These are phyloP conservation scores for Yamadazyma diddensiae DNA, from an alignment of 1,139 yeast species.

Conservation along the genomic window DNA sequence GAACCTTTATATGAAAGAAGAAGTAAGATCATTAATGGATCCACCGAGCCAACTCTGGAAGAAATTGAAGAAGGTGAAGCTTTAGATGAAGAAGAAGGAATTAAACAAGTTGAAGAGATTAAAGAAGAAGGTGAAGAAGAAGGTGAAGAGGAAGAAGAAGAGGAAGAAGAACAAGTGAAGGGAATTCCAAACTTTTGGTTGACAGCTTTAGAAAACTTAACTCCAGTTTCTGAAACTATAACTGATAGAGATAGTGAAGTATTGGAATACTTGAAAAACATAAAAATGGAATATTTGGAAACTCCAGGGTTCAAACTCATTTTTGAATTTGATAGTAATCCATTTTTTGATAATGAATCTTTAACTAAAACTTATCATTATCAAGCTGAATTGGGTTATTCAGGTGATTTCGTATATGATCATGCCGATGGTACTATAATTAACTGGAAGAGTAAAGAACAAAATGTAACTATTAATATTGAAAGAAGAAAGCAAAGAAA, in stretches of 20 bases:
- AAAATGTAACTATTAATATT: constrained; percentile 78
- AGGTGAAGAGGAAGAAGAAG: constrained; percentile 42
- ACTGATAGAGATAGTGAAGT: constrained; percentile 91
- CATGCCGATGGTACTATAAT: constrained; percentile 92
- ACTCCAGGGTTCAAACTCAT: constrained; percentile 88
- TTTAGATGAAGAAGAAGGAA: constrained; percentile 53
- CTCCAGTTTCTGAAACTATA: constrained; percentile 78
- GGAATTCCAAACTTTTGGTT: constrained; percentile 98
- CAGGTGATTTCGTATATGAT: constrained; percentile 95
- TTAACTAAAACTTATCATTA: constrained; percentile 88
- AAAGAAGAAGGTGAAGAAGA: constrained; percentile 40
- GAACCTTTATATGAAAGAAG: constrained; percentile 78
- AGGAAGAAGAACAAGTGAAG: constrained; percentile 39
- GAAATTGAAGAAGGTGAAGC: constrained; percentile 78
- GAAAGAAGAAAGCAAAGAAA: constrained; percentile 98
- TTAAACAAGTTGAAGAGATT: no score
- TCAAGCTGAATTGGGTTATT: constrained; percentile 90
- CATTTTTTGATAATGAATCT: constrained; percentile 68
- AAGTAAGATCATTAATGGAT: constrained; percentile 68
- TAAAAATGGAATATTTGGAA: constrained; percentile 77
- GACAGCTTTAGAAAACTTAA: constrained; percentile 87
- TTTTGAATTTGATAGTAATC: constrained; percentile 77
- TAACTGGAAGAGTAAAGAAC: constrained; percentile 78
- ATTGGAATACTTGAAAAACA: constrained; percentile 62
- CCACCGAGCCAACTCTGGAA: constrained; percentile 69